These are phyloP conservation scores for Alternaria triticina DNA, from an alignment of 2,329 filamentous ascomycete species.

Conservation along the genomic window DNA sequence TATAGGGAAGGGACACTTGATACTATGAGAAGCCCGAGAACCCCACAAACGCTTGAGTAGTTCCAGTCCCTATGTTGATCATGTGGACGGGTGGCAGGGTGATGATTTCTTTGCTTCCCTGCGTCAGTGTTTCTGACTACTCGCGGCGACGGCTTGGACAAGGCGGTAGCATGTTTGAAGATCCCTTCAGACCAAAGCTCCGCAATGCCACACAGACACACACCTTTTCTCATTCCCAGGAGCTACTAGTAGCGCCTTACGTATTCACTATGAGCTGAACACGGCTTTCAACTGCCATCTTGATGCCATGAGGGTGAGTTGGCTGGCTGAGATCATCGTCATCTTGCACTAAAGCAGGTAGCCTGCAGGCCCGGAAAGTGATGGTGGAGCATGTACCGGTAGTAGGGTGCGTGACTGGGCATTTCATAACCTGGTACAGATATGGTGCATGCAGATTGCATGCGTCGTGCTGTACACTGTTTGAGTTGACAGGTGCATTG, in stretches of 20 bases:
- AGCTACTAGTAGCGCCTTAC: conserved; percentile 9
- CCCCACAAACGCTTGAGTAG: conserved; percentile 17
- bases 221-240: not conserved
- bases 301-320: conserved; percentile 12
- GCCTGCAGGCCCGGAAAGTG: conserved; percentile 12
- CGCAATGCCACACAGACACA: conserved; percentile 14
- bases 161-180: conserved; percentile 3
- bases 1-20: conserved; percentile 21
- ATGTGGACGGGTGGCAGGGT: conserved; percentile 30
- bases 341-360: conserved; percentile 12
- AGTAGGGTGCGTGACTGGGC: conserved; percentile 13
- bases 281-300: conserved; percentile 12
- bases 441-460: conserved; percentile 14
- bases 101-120: conserved; percentile 17
- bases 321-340: conserved; percentile 14
- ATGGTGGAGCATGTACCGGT: conserved; percentile 9
- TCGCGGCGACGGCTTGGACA: conserved; percentile 19
- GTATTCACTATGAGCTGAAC: conserved; percentile 10
- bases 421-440: conserved; percentile 15
- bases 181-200: conserved; percentile 12
- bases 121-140: conserved; percentile 19
- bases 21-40: conserved; percentile 18
- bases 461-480: conserved; percentile 6
- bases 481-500: conserved; percentile 20
- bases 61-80: conserved; percentile 16